Evolutionary conservation across 345 rosid genomes (phyloP), one percentile per base, ranked within the genome.

Genomic region (Gossypium australe): DNA sequence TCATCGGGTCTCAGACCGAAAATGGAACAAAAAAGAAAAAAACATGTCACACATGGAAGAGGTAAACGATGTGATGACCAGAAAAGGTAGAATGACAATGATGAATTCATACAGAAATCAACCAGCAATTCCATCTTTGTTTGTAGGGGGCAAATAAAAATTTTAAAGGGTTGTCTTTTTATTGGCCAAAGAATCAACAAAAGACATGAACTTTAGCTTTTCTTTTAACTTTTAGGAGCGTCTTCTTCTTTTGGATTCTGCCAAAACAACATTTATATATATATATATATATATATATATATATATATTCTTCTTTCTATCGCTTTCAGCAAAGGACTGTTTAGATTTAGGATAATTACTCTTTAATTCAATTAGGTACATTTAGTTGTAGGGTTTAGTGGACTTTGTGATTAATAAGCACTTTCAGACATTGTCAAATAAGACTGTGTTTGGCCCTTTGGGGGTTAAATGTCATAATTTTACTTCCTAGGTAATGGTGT

Each of bases 401-500:
- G 60, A 56, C 60, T 56, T 56, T 20, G 20, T 34, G 11, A 41
- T 48, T 20, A 44, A 24, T 1, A 5, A 70, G 7, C 24, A 8
- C 27, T 57, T 56, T 57, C 27, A 17, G 55, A 57, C 70, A 67
- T 51, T 58, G 12, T 9, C n/a, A 7, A 9, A 65, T 27, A 64
- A 63, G n/a, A n/a, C 16, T 27, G 55, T 29, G 41, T 59, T 12
- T 11, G 20, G 41, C 5, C 7, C 56, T 52, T 52, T 51, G 11
- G 2, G 12, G 45, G 64, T 41, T 9, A 74, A 77, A 57, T 67
- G 69, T 53, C 67, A 76, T 78, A 56, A 67, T 76, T 64, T 75
- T 67, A 17, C 69, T 76, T 68, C 55, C 70, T 80, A 66, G 83
- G 85, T 81, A 84, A 82, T 80, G 82, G 79, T 76, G 85, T 71